These are phyloP conservation scores for Neonothopanus nambi DNA, from an alignment of 1,284 basidiomycete species.

Conservation along the genomic window DNA sequence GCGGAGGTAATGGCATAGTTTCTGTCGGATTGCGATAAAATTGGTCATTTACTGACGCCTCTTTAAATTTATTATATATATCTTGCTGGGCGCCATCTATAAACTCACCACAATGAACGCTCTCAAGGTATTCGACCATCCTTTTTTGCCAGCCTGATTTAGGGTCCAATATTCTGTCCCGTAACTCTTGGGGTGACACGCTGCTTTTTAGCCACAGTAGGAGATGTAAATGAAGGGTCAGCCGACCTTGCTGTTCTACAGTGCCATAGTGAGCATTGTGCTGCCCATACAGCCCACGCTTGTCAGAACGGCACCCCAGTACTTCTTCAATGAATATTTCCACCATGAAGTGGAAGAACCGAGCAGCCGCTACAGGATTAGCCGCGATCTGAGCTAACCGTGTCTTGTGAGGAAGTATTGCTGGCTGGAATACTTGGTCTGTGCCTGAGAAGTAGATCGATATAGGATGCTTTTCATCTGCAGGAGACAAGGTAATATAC, in stretches of 20 bases:
- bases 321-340: constrained; percentile 26
- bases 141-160: constrained; percentile 14
- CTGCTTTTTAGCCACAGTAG: constrained; percentile 29
- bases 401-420: constrained; percentile 13
- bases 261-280: constrained; percentile 35
- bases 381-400: constrained; percentile 26
- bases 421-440: constrained; percentile 13
- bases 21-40: constrained; percentile 12
- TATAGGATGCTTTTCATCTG: no score
- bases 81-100: constrained; percentile 7
- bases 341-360: constrained; percentile 27
- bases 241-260: constrained; percentile 36
- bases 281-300: constrained; percentile 26
- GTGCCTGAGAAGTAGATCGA: constrained; percentile 27
- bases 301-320: constrained; percentile 12
- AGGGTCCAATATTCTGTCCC: constrained; percentile 21
- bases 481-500: constrained; percentile 31
- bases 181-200: constrained; percentile 27
- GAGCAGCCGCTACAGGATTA: constrained; percentile 23
- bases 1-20: constrained; percentile 17
- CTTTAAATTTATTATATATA: neutral
- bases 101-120: constrained; percentile 17
- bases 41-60: neutral
- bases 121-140: constrained; percentile 23
- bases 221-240: no score